A percentile compares a stretch with the other conserved stretches of the same genome.
These are phyloP conservation scores for Xylaria telfairii DNA, from an alignment of 495 filamentous ascomycete genomes.

Conservation along the genomic window DNA sequence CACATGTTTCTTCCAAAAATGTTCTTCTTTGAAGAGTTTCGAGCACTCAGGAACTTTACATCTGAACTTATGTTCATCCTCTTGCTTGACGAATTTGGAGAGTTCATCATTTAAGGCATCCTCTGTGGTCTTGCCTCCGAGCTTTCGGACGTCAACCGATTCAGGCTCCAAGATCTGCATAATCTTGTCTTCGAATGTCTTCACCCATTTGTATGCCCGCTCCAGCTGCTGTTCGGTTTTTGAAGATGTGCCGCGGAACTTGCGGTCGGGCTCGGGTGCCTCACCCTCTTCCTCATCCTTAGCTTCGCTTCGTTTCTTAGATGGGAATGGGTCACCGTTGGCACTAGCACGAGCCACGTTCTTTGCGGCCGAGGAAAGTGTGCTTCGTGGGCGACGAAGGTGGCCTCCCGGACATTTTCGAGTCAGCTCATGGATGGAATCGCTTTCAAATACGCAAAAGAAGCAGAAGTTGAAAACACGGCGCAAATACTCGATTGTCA, in stretches of 20 bases:
- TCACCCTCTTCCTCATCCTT: slow-evolving; percentile 71
- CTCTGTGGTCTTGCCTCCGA: slow-evolving; percentile 86
- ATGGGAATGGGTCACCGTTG: slow-evolving; percentile 76
- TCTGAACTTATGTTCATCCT: slow-evolving; percentile 93
- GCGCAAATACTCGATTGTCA: slow-evolving; percentile 94
- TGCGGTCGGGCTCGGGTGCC: slow-evolving; percentile 66
- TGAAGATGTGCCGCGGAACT: slow-evolving; percentile 65
- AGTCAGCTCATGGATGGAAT: slow-evolving; percentile 93
- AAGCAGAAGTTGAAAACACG: slow-evolving; percentile 98
- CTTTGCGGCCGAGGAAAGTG: slow-evolving; percentile 80
- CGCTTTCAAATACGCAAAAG: slow-evolving; percentile 98
- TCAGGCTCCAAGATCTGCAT: slow-evolving; percentile 90
- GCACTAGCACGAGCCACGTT: slow-evolving; percentile 85
- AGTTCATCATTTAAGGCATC: slow-evolving; percentile 89
- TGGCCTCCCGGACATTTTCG: slow-evolving; percentile 97
- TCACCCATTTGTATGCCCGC: slow-evolving; percentile 98
- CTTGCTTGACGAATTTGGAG: slow-evolving; percentile 87
- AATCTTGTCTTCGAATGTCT: slow-evolving; percentile 96
- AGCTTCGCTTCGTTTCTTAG: slow-evolving; percentile 71
- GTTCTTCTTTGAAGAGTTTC: slow-evolving; percentile 95
- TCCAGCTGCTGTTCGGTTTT: slow-evolving; percentile 91
- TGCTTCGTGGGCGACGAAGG: slow-evolving; percentile 85
- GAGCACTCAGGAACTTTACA: slow-evolving; percentile 96
- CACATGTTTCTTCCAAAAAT: slow-evolving; percentile 97
- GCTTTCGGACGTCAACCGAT: slow-evolving; percentile 79